Base-by-base conservation (phyloP, 192 early-diverging fungal species). In the Backusella macrospora region DNA sequence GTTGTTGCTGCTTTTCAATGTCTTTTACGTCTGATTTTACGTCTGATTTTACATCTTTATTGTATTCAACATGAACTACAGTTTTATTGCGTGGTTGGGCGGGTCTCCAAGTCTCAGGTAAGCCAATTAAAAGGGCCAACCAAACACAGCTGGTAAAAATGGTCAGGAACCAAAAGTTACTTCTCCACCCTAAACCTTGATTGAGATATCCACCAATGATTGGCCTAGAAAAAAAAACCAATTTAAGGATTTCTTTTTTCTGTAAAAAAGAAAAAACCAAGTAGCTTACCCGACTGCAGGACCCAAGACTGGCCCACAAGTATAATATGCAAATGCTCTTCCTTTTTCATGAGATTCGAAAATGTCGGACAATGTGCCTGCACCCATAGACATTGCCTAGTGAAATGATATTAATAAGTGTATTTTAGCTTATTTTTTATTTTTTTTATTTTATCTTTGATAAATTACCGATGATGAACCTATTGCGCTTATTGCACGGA, bases 181-280 rank as follows among this genome's bases (percentile, higher is more conserved):
- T 76, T 45, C 80, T 77, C 77, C 76, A 82, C 2, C 80, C 80
- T n/a, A 78, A 65, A 10, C 68, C 74, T 73, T 78, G 65, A 46
- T 75, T 82, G 6, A 82, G 39, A 59, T 76, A 74, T 6, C 80
- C 80, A 26, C 80, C 80, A 73, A 82, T 73, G 42, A 82, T 73
- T 4, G 80, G 76, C 9, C 80, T 71, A 46, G 6, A 44, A n/a
- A 65, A 29, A 67, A 62, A 34, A 68, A 18, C 13, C 5, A 43
- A 62, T 37, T 23, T 62, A 13, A 29, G 18, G 16, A 72, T 34
- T 29, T 37, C 13, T n/a, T 47, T 21, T 47, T 8, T 26, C 18
- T 12, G 23, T 13, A 23, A 55, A 46, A 14, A 46, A 46, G 0
- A 46, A 14, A 12, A 46, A 12, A 59, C 1, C 0, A 43, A 43